phyloP scores from a whole-genome alignment of 176 grass and related monocot genomes.

The Tuctoria greenei region DNA sequence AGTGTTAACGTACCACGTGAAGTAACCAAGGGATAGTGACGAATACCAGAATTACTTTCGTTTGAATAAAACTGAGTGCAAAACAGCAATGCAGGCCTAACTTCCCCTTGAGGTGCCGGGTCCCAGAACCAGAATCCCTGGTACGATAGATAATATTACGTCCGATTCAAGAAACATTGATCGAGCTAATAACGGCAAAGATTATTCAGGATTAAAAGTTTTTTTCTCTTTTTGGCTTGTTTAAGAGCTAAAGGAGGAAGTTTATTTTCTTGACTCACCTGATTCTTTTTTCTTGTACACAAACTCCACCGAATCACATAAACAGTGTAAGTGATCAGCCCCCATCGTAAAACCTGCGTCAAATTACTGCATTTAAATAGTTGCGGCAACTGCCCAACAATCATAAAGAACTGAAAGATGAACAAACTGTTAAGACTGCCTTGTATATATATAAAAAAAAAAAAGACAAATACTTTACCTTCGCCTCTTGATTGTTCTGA shows the following conservation, averaged over 20 bases:
- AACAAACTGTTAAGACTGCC: background rate
- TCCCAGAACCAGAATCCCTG: background rate
- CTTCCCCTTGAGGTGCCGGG: background rate
- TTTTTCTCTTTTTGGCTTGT: background rate
- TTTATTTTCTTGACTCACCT: conserved; percentile 8
- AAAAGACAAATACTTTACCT: background rate
- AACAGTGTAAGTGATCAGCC: background rate
- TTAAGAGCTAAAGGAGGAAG: background rate
- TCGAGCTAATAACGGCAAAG: background rate
- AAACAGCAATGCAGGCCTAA: background rate
- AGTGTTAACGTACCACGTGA: background rate
- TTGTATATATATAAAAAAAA: no score
- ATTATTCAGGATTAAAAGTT: background rate
- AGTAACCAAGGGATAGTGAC: background rate
- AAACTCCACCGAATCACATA: background rate
- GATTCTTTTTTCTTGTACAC: conserved; percentile 13
- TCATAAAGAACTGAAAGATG: background rate
- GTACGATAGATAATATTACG: background rate
- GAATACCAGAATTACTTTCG: background rate
- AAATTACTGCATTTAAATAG: background rate
- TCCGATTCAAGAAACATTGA: background rate
- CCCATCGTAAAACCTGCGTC: conserved; percentile 18
- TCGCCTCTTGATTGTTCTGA: background rate
- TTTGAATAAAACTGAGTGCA: background rate
- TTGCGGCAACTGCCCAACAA: background rate